Base-by-base conservation (phyloP, 495 filamentous ascomycete species). In the Cairneyella variabilis region DNA sequence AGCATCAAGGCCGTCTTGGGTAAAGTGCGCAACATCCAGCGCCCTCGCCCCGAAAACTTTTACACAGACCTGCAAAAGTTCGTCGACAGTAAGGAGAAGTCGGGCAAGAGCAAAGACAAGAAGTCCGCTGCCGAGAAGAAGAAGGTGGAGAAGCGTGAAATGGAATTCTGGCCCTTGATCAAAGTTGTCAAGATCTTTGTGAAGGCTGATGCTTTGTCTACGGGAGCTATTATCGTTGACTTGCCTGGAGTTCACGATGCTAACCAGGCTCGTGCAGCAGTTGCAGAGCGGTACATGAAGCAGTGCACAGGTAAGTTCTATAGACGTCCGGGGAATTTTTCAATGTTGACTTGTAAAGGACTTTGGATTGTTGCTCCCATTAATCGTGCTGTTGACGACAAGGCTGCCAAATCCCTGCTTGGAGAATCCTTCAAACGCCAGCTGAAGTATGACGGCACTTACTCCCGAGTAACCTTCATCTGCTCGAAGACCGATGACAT, bases 401-500 rank as follows among this genome's bases (percentile, higher is more conserved):
- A 86, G 56, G 72, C 78, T 0, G 83, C 84, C 0, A 78, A 83
- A 43, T 69, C 67, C 1, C 69, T 90, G 4, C 68, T 89, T 1
- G 79, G 83, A 0, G 70, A 83, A 25, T 67, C 73, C 0, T 86
- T 88, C 69, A 80, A 76, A 47, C 68, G 80, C 2, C 85, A 90
- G 58, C 68, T 89, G 11, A 76, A 84, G 45, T 79, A 83, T 59
- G 84, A 88, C 51, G 78, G 82, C 0, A 72, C 65, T 0, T 83
- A 79, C 46, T 73, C 69, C 0, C 66, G 56, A 7, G 70, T 89
- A 14, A 84, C 75, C 0, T 83, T 89, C 49, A 82, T 89, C 18
- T 86, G 83, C 56, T 80, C 76, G 12, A 88, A 88, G 63, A 83
- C 82, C 4, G 85, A 89, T 63, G 83, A 86, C 41, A 82, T 88